These are phyloP conservation scores for Thinopyrum elongatum DNA, from an alignment of 176 grass and related monocot species.

Conservation along the genomic window DNA sequence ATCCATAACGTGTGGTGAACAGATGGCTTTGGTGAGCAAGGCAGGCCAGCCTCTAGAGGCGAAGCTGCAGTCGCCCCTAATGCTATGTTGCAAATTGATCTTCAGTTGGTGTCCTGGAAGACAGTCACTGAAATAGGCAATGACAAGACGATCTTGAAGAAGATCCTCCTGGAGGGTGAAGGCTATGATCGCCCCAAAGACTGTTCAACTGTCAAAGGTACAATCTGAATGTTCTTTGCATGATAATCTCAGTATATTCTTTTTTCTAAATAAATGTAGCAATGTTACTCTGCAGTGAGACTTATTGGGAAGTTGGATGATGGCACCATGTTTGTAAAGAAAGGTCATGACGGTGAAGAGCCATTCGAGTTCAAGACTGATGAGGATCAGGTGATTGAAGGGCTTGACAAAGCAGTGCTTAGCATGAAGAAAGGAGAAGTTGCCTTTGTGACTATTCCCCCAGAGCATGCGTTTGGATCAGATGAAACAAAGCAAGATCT, in stretches of 20 bases:
- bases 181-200: constrained; percentile 73
- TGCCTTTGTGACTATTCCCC: constrained; percentile 59
- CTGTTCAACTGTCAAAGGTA: constrained; percentile 63
- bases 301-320: constrained; percentile 73
- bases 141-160: constrained; percentile 76
- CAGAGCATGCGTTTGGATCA: constrained; percentile 58
- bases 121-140: constrained; percentile 63
- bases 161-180: constrained; percentile 70
- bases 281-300: constrained; percentile 48
- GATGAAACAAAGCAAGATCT: constrained; percentile 66
- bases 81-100: constrained; percentile 52
- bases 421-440: constrained; percentile 86
- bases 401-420: constrained; percentile 70
- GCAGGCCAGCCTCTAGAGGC: constrained; percentile 33
- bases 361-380: constrained; percentile 80
- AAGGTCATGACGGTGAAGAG: constrained; percentile 72
- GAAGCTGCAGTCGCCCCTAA: constrained; percentile 59
- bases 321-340: constrained; percentile 74
- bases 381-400: constrained; percentile 84
- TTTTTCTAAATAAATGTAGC: neutral
- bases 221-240: neutral
- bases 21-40: constrained; percentile 79
- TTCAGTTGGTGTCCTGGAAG: constrained; percentile 82
- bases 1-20: neutral
- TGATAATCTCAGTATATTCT: neutral